Conservation (phyloP, 1,139 yeast species). For the Geotrichum restrictum region DNA sequence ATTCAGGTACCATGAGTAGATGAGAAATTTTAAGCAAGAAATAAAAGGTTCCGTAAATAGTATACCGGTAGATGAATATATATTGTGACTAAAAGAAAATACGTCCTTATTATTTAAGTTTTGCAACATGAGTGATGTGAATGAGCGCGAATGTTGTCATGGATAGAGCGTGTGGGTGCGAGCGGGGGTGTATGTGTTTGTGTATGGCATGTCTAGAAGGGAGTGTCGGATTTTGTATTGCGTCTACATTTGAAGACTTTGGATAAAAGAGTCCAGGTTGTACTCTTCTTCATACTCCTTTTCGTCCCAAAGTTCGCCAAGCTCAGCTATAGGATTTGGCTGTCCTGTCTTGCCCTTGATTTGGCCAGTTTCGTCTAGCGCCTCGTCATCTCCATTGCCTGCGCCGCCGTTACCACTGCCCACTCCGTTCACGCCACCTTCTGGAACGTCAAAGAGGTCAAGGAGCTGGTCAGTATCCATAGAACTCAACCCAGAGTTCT, state of each 20-base stretch:
- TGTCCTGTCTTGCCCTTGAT: slow-evolving; percentile 56
- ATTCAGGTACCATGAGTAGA: slow-evolving; percentile 63
- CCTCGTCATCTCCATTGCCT: slow-evolving; percentile 38
- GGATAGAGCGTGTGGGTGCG: no score
- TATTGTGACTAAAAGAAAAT: no score
- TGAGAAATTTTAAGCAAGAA: no score
- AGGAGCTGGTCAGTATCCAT: slow-evolving; percentile 95
- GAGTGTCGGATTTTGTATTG: no score
- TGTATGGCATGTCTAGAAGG: no score
- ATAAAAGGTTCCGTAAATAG: slow-evolving; percentile 69
- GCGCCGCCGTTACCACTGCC: slow-evolving; percentile 30
- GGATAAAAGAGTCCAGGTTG: slow-evolving; percentile 86
- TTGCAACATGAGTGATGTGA: no score
- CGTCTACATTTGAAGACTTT: slow-evolving; percentile 54
- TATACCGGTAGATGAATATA: neutral
- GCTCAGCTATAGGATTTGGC: slow-evolving; percentile 65
- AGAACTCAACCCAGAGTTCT: slow-evolving; percentile 86
- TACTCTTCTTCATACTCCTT: slow-evolving; percentile 95
- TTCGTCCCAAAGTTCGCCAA: slow-evolving; percentile 96
- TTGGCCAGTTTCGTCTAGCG: slow-evolving; percentile 53
- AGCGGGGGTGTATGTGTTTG: no score
- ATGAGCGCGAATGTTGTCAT: no score
- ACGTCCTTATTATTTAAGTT: no score
- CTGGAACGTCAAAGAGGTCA: slow-evolving; percentile 80
- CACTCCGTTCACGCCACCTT: slow-evolving; percentile 46